These are phyloP conservation scores for Exophiala oligosperma DNA, from an alignment of 2,329 filamentous ascomycete genomes.

Conservation along the genomic window DNA sequence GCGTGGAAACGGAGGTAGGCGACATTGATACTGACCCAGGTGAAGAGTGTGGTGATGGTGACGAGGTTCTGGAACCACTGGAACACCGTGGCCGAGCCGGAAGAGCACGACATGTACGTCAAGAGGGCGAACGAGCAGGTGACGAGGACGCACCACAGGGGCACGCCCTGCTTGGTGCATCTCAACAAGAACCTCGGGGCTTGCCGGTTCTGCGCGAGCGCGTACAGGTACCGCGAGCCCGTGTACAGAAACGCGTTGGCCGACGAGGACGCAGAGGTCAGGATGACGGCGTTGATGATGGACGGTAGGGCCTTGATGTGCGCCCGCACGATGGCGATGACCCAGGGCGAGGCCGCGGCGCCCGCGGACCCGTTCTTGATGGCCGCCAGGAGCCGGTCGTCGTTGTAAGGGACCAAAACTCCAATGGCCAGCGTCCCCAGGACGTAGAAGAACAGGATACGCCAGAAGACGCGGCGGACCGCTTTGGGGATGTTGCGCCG, in stretches of 20 bases:
- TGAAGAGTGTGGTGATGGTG: conserved; percentile 52
- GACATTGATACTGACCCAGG: conserved; percentile 66
- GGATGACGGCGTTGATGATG: conserved; percentile 73
- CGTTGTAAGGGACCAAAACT: conserved; percentile 73
- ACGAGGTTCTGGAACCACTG: conserved; percentile 68
- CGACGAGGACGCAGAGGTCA: conserved; percentile 70
- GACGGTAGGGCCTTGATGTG: conserved; percentile 63
- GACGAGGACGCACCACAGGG: conserved; percentile 64
- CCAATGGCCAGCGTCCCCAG: conserved; percentile 74
- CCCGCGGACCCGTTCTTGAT: not conserved
- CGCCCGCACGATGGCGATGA: conserved; percentile 56
- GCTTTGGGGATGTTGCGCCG: conserved; percentile 42
- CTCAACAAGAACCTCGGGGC: conserved; percentile 57
- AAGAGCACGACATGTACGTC: conserved; percentile 69
- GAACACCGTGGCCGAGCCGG: conserved; percentile 64
- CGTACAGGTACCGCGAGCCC: conserved; percentile 53
- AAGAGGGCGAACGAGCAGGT: conserved; percentile 67
- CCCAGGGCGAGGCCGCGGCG: conserved; percentile 47
- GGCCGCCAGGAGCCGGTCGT: conserved; percentile 52
- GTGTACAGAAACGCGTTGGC: conserved; percentile 66
- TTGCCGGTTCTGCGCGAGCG: conserved; percentile 48
- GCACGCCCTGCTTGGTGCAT: conserved; percentile 62
- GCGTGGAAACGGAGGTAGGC: conserved; percentile 72
- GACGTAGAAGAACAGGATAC: conserved; percentile 74
- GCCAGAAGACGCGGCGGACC: conserved; percentile 46